These are phyloP conservation scores for Chaetomium tenue DNA, from an alignment of 495 filamentous ascomycete genomes.

Conservation along the genomic window DNA sequence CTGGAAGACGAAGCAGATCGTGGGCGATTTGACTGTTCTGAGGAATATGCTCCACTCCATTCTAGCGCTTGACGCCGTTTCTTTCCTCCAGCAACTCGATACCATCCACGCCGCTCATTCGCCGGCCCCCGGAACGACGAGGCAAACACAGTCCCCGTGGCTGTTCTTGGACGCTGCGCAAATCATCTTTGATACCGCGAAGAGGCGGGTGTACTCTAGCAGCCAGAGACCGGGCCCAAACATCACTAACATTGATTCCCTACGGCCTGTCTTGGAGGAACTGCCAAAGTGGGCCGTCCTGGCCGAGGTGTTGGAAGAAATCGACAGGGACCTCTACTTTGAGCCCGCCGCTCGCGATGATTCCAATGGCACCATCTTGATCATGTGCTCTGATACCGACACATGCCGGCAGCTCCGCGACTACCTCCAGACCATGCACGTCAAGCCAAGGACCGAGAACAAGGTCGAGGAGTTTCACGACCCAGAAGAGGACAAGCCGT, in stretches of 20 bases:
- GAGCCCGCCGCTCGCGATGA: conserved; percentile 73
- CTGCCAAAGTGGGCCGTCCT: conserved; percentile 91
- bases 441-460: conserved; percentile 54
- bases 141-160: conserved; percentile 91
- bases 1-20: conserved; percentile 92
- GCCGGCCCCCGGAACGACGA: conserved; percentile 82
- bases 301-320: conserved; percentile 84
- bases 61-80: conserved; percentile 84
- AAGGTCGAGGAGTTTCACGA: conserved; percentile 41
- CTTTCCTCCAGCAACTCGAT: conserved; percentile 89
- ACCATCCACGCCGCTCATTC: conserved; percentile 88
- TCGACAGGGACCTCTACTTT: conserved; percentile 86
- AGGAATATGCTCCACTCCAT: conserved; percentile 82
- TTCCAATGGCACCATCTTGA: conserved; percentile 83
- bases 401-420: conserved; percentile 89
- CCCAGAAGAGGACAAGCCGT: conserved; percentile 58
- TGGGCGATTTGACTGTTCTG: conserved; percentile 80
- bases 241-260: conserved; percentile 54
- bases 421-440: conserved; percentile 86
- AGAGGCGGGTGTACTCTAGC: conserved; percentile 76
- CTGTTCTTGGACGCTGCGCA: conserved; percentile 94
- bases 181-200: conserved; percentile 88
- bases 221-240: conserved; percentile 43
- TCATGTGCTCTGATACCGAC: conserved; percentile 90
- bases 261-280: conserved; percentile 90